These are phyloP conservation scores for Cladophialophora chaetospira DNA, from an alignment of 2,329 filamentous ascomycete genomes.

Conservation along the genomic window DNA sequence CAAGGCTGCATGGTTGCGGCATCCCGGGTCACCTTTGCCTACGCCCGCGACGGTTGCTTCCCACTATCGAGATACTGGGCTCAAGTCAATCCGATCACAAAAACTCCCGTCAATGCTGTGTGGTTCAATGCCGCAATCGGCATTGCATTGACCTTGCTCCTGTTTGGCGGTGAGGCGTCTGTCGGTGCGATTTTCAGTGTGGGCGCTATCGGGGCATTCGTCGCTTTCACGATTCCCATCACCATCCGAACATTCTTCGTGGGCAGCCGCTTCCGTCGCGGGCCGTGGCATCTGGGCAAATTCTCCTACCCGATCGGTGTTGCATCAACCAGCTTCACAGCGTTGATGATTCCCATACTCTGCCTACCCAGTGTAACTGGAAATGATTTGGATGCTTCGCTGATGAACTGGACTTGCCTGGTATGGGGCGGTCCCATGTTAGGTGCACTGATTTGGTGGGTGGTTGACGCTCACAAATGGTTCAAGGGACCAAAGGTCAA, in stretches of 20 bases:
- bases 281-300: conserved; percentile 68
- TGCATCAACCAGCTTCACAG: conserved; percentile 60
- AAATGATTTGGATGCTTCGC: conserved; percentile 60
- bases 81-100: conserved; percentile 60
- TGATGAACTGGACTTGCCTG: conserved; percentile 46
- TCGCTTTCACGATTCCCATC: conserved; percentile 51
- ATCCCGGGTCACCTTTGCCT: conserved; percentile 70
- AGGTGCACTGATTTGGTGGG: conserved; percentile 36
- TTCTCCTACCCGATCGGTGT: conserved; percentile 60
- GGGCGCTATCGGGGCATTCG: conserved; percentile 68
- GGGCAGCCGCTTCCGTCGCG: conserved; percentile 63
- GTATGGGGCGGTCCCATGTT: conserved; percentile 40
- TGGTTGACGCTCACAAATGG: conserved; percentile 39
- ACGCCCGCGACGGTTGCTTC: conserved; percentile 72
- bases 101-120: conserved; percentile 70
- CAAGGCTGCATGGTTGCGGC: conserved; percentile 70
- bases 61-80: conserved; percentile 62
- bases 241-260: conserved; percentile 53
- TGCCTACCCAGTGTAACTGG: conserved; percentile 64
- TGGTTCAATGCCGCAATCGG: conserved; percentile 66
- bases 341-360: conserved; percentile 68
- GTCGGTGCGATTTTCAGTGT: conserved; percentile 71
- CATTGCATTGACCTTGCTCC: conserved; percentile 61
- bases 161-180: conserved; percentile 64
- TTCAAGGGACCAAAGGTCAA: conserved; percentile 41